Percentiles rank a stretch among this genome's conserved stretches.
Evolutionary conservation across 192 early-diverging fungal species (phyloP).

Genomic region (Rhizophagus sp.): DNA sequence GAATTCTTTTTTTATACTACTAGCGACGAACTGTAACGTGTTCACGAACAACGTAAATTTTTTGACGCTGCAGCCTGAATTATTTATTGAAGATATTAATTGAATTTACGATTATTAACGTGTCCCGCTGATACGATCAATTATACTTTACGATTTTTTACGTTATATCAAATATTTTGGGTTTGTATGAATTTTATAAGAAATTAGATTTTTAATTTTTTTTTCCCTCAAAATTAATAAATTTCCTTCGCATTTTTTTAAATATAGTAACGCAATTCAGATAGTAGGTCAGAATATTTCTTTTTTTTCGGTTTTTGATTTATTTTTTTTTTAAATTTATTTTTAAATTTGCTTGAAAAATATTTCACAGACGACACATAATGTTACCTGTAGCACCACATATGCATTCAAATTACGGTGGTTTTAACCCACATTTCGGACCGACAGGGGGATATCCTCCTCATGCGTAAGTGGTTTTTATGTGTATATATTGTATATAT

Average conservation of each 20-base stretch:
- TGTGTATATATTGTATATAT: neutral
- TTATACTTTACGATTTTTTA: neutral
- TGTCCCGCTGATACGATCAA: neutral
- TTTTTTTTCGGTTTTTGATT: too few species aligned
- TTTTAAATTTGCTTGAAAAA: neutral
- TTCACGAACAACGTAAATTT: neutral
- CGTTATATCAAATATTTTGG: neutral
- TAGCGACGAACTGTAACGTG: neutral
- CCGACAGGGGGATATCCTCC: neutral
- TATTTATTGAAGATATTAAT: neutral
- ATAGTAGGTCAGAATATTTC: too few species aligned
- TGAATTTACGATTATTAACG: neutral
- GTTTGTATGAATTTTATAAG: neutral
- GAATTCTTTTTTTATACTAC: neutral
- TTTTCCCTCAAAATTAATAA: too few species aligned
- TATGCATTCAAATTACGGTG: slow-evolving; percentile 21
- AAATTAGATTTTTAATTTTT: too few species aligned
- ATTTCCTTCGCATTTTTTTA: too few species aligned
- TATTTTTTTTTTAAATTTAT: neutral
- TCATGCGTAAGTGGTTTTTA: slow-evolving; percentile 14
- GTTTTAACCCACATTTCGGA: slow-evolving; percentile 18
- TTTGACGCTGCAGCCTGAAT: neutral
- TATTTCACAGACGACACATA: neutral
- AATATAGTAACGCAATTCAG: too few species aligned
- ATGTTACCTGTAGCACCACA: slow-evolving; percentile 17